Evolutionary conservation across 2,329 filamentous ascomycete species (phyloP).

Genomic region (Aspergillus fumigatus): DNA sequence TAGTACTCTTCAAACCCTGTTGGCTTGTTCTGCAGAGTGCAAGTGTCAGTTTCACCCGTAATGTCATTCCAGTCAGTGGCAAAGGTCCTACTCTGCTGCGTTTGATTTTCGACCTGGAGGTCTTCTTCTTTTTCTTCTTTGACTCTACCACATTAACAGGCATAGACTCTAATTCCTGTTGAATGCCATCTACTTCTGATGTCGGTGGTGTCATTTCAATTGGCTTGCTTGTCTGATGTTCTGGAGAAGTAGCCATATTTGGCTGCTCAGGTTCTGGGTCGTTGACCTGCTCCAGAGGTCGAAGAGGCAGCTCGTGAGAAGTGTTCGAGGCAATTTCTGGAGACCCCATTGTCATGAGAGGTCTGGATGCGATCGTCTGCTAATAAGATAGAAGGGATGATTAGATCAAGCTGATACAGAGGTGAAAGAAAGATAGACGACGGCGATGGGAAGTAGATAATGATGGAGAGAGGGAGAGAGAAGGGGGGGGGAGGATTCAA

Average conservation of each 20-base stretch:
- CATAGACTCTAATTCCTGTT: not conserved
- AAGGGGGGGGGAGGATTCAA: not conserved
- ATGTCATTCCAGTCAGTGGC: not conserved
- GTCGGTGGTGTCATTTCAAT: not conserved
- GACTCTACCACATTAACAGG: constrained; percentile 8
- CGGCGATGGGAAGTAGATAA: not conserved
- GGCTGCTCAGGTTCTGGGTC: not conserved
- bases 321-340: not conserved
- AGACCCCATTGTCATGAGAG: not conserved
- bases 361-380: not conserved
- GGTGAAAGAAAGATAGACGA: not conserved
- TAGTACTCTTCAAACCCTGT: constrained; percentile 78
- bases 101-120: constrained; percentile 36
- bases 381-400: not conserved
- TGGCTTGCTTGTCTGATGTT: not conserved
- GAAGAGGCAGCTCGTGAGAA: not conserved
- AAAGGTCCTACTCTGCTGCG: constrained; percentile 24
- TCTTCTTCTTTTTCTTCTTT: constrained; percentile 35
- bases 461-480: not conserved
- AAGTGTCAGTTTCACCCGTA: not conserved
- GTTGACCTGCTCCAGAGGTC: not conserved
- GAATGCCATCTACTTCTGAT: not conserved
- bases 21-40: constrained; percentile 35
- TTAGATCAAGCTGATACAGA: not conserved
- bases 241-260: not conserved